These are phyloP conservation scores for Spizellomyces sp. DNA, from an alignment of 192 early-diverging fungal genomes.

Conservation along the genomic window DNA sequence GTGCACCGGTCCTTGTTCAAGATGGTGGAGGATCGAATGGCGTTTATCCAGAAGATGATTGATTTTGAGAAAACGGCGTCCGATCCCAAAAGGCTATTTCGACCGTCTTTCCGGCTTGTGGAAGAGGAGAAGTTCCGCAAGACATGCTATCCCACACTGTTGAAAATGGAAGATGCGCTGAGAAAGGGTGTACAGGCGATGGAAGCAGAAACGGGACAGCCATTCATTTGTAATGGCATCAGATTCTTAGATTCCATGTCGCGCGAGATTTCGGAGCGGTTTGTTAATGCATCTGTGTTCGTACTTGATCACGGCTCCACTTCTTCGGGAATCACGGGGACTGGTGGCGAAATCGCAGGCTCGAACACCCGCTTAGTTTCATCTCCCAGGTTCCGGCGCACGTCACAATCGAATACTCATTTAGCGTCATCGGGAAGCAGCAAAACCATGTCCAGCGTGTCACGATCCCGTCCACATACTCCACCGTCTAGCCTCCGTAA, in stretches of 20 bases:
- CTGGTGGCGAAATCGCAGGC: too few species aligned
- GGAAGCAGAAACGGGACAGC: slow-evolving; percentile 38
- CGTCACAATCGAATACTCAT: too few species aligned
- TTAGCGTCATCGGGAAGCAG: too few species aligned
- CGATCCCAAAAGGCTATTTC: slow-evolving; percentile 73
- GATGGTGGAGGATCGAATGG: slow-evolving; percentile 31
- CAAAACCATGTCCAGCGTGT: too few species aligned
- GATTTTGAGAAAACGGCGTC: slow-evolving; percentile 77
- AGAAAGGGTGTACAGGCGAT: slow-evolving; percentile 52
- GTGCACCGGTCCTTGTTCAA: slow-evolving; percentile 29
- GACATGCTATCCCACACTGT: slow-evolving; percentile 70
- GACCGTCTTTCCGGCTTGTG: slow-evolving; percentile 73
- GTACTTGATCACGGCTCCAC: slow-evolving; percentile 35
- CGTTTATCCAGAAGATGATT: slow-evolving; percentile 60
- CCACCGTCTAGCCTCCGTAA: too few species aligned
- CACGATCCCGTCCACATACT: too few species aligned
- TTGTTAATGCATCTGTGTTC: slow-evolving; percentile 62
- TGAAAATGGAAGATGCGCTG: slow-evolving; percentile 64
- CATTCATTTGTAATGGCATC: slow-evolving; percentile 10
- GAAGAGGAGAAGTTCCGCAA: slow-evolving; percentile 85
- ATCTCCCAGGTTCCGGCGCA: too few species aligned
- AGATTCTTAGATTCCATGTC: slow-evolving; percentile 24
- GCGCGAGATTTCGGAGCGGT: slow-evolving; percentile 51
- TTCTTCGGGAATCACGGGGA: too few species aligned
- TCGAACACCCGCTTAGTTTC: too few species aligned